These are phyloP conservation scores for Globisporangium heterothallicum DNA, from an alignment of 352 stramenopile genomes.

Conservation along the genomic window DNA sequence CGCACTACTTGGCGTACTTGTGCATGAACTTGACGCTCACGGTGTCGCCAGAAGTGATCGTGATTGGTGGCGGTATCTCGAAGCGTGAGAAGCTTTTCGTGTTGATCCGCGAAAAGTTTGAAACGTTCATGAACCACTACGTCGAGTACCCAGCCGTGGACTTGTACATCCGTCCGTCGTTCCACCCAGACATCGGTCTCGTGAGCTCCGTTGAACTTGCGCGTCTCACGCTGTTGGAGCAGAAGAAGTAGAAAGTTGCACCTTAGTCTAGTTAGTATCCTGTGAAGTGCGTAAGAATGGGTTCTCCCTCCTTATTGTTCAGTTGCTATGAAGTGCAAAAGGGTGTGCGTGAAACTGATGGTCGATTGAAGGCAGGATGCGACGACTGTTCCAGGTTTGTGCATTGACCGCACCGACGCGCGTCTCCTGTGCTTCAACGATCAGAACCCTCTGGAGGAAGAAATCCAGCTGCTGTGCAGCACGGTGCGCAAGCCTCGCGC, in stretches of 20 bases:
- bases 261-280: not conserved
- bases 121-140: conserved; percentile 74
- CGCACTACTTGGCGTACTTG: conserved; percentile 94
- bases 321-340: conserved; percentile 16
- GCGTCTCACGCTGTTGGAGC: conserved; percentile 47
- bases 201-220: conserved; percentile 81
- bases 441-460: not conserved
- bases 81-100: conserved; percentile 86
- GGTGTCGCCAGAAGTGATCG: conserved; percentile 92
- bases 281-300: no score
- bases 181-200: conserved; percentile 77
- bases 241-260: conserved; percentile 3
- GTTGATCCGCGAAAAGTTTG: conserved; percentile 78
- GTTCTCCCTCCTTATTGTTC: no score
- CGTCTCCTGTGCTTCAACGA: not conserved
- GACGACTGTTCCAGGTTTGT: no score
- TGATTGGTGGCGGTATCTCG: conserved; percentile 94
- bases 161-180: conserved; percentile 78
- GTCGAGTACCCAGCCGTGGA: conserved; percentile 62
- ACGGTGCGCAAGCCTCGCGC: no score
- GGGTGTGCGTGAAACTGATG: not conserved
- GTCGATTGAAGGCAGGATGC: no score
- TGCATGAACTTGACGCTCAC: conserved; percentile 93
- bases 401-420: no score
- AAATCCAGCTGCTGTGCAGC: no score